A percentile compares a stretch with the other conserved stretches of the same genome.
Conservation (phyloP, 2,329 filamentous ascomycete species). For the Fusarium xyrophilum region DNA sequence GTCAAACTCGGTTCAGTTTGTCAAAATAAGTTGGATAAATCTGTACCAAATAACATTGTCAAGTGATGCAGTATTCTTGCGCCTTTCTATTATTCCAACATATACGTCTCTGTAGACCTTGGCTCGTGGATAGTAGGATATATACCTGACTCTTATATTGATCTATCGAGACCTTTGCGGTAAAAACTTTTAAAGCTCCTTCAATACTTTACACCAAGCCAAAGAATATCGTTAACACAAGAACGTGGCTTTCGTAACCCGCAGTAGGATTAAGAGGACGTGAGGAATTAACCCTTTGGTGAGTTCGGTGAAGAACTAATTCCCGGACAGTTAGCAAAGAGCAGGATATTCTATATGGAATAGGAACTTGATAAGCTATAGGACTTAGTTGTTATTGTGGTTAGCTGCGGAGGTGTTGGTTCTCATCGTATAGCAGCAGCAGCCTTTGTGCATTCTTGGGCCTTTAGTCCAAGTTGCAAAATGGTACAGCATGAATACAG, state of each 20-base stretch:
- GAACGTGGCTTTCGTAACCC: not conserved
- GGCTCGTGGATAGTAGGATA: not conserved
- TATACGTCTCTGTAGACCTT: not conserved
- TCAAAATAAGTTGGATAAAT: too few relatives aligned
- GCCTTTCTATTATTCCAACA: not conserved
- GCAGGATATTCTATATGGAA: rapidly evolving
- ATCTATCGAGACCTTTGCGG: not conserved
- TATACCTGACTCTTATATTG: not conserved
- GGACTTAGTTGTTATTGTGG: not conserved
- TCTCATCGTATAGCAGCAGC: not conserved
- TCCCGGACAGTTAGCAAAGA: rapidly evolving
- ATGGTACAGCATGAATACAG: not conserved
- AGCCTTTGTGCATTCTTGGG: not conserved
- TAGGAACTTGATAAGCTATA: not conserved
- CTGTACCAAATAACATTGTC: rapidly evolving
- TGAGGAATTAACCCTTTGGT: not conserved
- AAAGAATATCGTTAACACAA: constrained; percentile 5
- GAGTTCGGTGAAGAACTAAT: too few relatives aligned
- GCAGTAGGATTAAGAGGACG: too few relatives aligned
- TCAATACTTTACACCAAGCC: constrained; percentile 2
- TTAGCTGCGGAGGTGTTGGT: not conserved
- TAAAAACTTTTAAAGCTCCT: constrained; percentile 4
- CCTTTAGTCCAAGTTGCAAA: not conserved
- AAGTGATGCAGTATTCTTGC: not conserved
- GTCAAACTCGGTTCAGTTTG: not conserved